Percentiles rank a stretch among this genome's conserved stretches.
phyloP scores from a whole-genome alignment of 2,329 filamentous ascomycete species.

The Cytospora piceae region DNA sequence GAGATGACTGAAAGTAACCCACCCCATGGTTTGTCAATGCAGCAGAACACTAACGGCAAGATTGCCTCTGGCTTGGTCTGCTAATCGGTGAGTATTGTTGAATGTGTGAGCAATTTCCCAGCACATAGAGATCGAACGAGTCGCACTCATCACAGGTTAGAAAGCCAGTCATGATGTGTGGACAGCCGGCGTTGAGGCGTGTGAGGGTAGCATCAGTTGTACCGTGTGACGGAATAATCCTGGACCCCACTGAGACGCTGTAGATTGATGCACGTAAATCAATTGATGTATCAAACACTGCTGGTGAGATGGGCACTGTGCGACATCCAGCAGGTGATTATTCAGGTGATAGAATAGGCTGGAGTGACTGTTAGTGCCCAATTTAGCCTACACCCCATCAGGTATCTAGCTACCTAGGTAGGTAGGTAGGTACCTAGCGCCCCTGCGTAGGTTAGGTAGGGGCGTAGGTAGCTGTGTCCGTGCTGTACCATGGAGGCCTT shows the following conservation, averaged over 20 bases:
- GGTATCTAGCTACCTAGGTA: no score
- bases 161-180: slow-evolving; percentile 8
- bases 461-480: not conserved
- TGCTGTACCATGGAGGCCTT: not conserved
- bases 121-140: no score
- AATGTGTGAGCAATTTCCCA: not conserved
- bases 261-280: not conserved
- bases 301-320: slow-evolving; percentile 7
- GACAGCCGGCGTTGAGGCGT: no score
- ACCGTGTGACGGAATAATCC: slow-evolving; percentile 9
- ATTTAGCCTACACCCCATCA: not conserved
- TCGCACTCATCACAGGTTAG: not conserved
- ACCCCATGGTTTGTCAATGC: not conserved
- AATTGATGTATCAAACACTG: no score
- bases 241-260: not conserved
- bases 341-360: slow-evolving; percentile 5
- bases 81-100: not conserved
- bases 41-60: not conserved
- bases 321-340: slow-evolving; percentile 4
- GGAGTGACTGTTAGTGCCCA: slow-evolving; percentile 20
- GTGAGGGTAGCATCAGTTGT: slow-evolving; percentile 1
- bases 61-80: not conserved
- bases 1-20: slow-evolving; percentile 1
- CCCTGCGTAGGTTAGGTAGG: no score
- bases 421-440: not conserved